phyloP scores from a whole-genome alignment of 768 basidiomycete species.

The Termitomyces sp. region DNA sequence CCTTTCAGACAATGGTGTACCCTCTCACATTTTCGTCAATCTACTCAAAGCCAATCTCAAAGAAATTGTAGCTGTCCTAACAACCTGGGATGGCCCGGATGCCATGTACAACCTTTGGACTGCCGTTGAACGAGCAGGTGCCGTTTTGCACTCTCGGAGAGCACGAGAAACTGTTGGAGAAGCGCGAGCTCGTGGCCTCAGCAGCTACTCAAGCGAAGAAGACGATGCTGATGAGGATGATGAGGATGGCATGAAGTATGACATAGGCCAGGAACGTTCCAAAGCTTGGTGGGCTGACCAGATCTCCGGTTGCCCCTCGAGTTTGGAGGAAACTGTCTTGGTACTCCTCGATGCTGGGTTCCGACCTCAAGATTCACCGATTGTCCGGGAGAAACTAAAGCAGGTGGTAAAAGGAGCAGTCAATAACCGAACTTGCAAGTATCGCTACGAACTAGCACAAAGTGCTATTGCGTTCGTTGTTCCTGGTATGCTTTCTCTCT shows the following conservation, averaged over 20 bases:
- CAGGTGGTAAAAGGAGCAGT: constrained; percentile 46
- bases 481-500: constrained; percentile 46
- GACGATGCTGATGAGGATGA: constrained; percentile 37
- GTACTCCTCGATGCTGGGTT: constrained; percentile 60
- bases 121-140: constrained; percentile 34
- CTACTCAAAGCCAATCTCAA: constrained; percentile 36
- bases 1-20: constrained; percentile 63
- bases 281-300: constrained; percentile 71
- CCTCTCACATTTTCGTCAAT: constrained; percentile 34
- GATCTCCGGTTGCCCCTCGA: constrained; percentile 59
- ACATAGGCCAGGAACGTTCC: constrained; percentile 38
- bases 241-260: constrained; percentile 31
- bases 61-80: constrained; percentile 35
- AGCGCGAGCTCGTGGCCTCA: constrained; percentile 45
- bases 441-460: constrained; percentile 51
- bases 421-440: constrained; percentile 39
- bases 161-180: constrained; percentile 33
- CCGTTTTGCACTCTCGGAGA: constrained; percentile 33
- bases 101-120: constrained; percentile 43
- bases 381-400: constrained; percentile 54
- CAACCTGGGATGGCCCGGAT: constrained; percentile 43
- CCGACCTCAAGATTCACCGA: constrained; percentile 42
- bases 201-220: constrained; percentile 37
- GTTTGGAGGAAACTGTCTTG: constrained; percentile 63
- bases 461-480: constrained; percentile 63